These are phyloP conservation scores for Triticum dicoccoides DNA, from an alignment of 176 grass and related monocot genomes.

Conservation along the genomic window DNA sequence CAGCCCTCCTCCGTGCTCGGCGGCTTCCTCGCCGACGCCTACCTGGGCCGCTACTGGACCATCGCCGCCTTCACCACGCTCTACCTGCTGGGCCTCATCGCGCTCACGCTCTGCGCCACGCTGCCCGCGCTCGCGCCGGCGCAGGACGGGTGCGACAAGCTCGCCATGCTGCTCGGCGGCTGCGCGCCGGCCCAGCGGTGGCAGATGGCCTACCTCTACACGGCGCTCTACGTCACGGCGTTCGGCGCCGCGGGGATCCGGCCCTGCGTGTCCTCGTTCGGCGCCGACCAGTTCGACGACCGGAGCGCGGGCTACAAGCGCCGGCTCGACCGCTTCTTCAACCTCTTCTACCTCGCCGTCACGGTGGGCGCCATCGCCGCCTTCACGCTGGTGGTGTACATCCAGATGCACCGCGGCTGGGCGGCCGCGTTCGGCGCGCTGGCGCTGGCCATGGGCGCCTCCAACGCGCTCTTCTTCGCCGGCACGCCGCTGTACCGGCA, in stretches of 20 bases:
- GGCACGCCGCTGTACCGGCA: constrained; percentile 86
- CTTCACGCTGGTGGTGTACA: constrained; percentile 83
- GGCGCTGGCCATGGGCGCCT: constrained; percentile 75
- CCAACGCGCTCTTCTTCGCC: constrained; percentile 77
- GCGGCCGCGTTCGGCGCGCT: constrained; percentile 76
- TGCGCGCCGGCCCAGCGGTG: constrained; percentile 52
- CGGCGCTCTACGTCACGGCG: constrained; percentile 67
- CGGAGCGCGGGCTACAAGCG: constrained; percentile 46
- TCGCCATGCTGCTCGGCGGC: constrained; percentile 60
- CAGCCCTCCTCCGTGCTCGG: constrained; percentile 87
- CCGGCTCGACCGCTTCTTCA: constrained; percentile 77
- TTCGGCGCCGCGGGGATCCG: constrained; percentile 84
- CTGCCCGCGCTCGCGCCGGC: constrained; percentile 51
- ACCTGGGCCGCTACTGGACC: constrained; percentile 94
- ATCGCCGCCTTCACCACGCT: constrained; percentile 81
- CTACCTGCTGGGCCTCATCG: constrained; percentile 79
- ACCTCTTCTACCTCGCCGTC: constrained; percentile 92
- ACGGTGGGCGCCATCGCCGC: constrained; percentile 76
- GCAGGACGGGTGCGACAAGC: constrained; percentile 55
- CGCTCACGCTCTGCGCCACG: constrained; percentile 66
- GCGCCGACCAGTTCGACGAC: constrained; percentile 95
- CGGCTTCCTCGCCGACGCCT: constrained; percentile 94
- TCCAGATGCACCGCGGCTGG: constrained; percentile 81
- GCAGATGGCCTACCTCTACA: constrained; percentile 85
- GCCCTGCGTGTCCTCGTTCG: constrained; percentile 85